A percentile compares a stretch with the other conserved stretches of the same genome.
phyloP scores from a whole-genome alignment of 1,284 basidiomycete genomes.

The Prillingera fragicola region DNA sequence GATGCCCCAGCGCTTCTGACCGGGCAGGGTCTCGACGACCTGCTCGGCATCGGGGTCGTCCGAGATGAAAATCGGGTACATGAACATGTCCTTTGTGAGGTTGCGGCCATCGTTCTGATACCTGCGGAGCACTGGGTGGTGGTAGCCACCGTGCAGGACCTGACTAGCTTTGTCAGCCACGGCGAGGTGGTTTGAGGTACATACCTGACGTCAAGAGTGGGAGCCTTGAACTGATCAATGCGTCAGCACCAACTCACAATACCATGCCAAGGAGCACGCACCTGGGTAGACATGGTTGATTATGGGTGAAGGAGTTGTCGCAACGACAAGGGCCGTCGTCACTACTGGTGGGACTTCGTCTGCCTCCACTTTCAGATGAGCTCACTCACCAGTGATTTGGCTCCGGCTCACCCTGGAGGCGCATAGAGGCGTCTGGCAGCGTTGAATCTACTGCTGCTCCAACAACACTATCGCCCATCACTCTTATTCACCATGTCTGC shows the following conservation, averaged over 20 bases:
- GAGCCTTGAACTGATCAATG: constrained; percentile 26
- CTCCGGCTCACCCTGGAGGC: not conserved
- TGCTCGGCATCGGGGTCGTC: constrained; percentile 80
- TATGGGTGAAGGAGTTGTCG: too few relatives aligned
- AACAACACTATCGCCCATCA: constrained; percentile 53
- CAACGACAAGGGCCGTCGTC: too few relatives aligned
- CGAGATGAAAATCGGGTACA: constrained; percentile 96
- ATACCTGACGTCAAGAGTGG: constrained; percentile 35
- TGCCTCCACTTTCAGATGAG: too few relatives aligned
- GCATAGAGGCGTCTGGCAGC: not conserved
- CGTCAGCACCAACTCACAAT: too few relatives aligned
- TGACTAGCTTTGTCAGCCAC: constrained; percentile 51
- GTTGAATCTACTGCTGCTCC: constrained; percentile 31
- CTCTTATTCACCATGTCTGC: constrained; percentile 53
- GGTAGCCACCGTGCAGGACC: constrained; percentile 85
- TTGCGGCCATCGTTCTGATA: constrained; percentile 68
- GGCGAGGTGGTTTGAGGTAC: constrained; percentile 1
- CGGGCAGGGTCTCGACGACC: constrained; percentile 70
- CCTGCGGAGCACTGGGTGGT: constrained; percentile 76
- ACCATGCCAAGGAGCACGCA: too few relatives aligned
- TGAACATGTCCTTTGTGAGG: constrained; percentile 85
- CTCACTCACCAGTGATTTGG: too few relatives aligned
- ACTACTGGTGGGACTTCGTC: too few relatives aligned
- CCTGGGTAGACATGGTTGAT: too few relatives aligned
- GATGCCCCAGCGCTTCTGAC: constrained; percentile 88